A percentile compares a stretch with the other conserved stretches of the same genome.
These are phyloP conservation scores for Fonsecaea pedrosoi DNA, from an alignment of 2,329 filamentous ascomycete species.

Conservation along the genomic window DNA sequence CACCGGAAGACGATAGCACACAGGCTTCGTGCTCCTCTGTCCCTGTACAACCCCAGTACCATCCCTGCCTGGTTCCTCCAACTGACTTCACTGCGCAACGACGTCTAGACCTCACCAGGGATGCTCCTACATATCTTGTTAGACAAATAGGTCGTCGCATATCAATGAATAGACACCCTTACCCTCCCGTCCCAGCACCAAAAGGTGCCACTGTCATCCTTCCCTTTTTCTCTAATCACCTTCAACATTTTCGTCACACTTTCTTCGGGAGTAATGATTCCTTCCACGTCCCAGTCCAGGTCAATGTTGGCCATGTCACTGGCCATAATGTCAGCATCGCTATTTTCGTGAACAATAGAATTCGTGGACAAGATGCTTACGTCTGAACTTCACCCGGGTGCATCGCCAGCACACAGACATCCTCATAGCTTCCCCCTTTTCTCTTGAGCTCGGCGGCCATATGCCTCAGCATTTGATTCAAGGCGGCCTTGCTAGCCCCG, in stretches of 20 bases:
- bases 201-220: constrained; percentile 60
- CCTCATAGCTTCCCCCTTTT: constrained; percentile 50
- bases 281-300: constrained; percentile 60
- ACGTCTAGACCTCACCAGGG: constrained; percentile 29
- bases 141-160: neutral
- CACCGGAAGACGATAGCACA: too few species aligned
- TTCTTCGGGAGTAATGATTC: constrained; percentile 58
- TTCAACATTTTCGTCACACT: constrained; percentile 59
- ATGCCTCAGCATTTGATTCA: constrained; percentile 64
- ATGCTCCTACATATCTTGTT: constrained; percentile 28
- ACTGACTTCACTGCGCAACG: neutral
- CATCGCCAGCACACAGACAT: constrained; percentile 56
- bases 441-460: constrained; percentile 63
- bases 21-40: neutral
- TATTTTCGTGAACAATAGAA: neutral
- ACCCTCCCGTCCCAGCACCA: constrained; percentile 64
- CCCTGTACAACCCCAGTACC: neutral
- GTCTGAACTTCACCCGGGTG: constrained; percentile 65
- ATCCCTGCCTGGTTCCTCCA: neutral
- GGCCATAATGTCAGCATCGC: constrained; percentile 18
- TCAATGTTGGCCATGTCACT: constrained; percentile 62
- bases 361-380: constrained; percentile 39
- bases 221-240: constrained; percentile 58
- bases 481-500: constrained; percentile 62
- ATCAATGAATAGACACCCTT: constrained; percentile 5